Conservation (phyloP, 345 rosid genomes). For the Iberis pinnata region DNA sequence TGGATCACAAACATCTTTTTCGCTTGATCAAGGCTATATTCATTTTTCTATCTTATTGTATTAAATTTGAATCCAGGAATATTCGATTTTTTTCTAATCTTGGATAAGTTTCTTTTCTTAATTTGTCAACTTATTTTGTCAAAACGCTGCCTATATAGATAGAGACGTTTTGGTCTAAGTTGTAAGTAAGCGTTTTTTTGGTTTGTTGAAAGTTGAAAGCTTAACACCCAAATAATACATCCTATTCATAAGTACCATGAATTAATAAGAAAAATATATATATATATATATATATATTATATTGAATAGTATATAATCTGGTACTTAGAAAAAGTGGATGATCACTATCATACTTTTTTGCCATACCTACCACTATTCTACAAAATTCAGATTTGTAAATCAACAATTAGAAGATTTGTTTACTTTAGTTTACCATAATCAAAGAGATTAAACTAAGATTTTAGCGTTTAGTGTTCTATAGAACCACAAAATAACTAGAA, state of each 20-base stretch:
- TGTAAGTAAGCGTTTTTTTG: no score
- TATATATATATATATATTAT: no score
- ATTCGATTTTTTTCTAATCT: slow-evolving; percentile 13
- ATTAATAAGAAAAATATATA: no score
- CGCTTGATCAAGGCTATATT: no score
- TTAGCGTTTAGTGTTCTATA: slow-evolving; percentile 1
- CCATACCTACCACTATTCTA: slow-evolving; percentile 1
- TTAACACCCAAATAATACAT: neutral
- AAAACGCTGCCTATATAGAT: slow-evolving; percentile 9
- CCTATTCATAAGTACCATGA: neutral
- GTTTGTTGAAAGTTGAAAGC: slow-evolving; percentile 18
- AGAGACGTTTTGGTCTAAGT: slow-evolving; percentile 9
- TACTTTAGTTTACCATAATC: neutral
- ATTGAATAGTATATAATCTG: no score
- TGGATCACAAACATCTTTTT: slow-evolving; percentile 21
- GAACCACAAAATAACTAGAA: neutral
- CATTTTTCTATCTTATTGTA: slow-evolving; percentile 9
- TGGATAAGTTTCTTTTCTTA: slow-evolving; percentile 14
- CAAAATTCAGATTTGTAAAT: neutral
- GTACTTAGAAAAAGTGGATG: neutral
- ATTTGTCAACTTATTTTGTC: slow-evolving; percentile 17
- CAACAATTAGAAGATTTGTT: neutral
- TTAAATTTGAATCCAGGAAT: slow-evolving; percentile 6
- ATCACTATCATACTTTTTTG: neutral
- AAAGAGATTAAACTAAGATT: neutral